Evolutionary conservation across 2,329 filamentous ascomycete species (phyloP), one percentile per base, ranked within the genome.

Genomic region (Curvularia sp.): DNA sequence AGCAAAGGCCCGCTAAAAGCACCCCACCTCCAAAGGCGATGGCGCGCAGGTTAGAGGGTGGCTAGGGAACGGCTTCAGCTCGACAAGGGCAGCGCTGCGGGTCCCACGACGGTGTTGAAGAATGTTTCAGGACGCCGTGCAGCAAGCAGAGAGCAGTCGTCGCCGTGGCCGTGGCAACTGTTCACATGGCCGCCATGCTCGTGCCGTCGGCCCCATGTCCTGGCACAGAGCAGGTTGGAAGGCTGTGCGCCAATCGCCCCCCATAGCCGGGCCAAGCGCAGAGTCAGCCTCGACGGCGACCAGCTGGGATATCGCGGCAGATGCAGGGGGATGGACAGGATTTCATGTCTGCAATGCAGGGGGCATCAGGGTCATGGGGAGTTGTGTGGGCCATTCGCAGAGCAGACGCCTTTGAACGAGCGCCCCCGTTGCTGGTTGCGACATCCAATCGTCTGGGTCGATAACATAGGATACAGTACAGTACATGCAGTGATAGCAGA

Each of bases 111-210:
- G 49, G 42, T 13, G 60, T 61, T 50, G 61, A 62, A 15, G 32
- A 36, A 48, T 53, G 73, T 76, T 74, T 75, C 72, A 76, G 56
- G 60, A n/a, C 54, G 46, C 43, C 49, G 53, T 58, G 62, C 64
- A 59, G 62, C 61, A 45, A 36, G 49, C 53, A 49, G 55, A 60
- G 55, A 65, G 55, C 51, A 69, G 64, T 69, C 71, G 68, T 23
- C 39, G 39, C 50, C 67, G 73, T 74, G 71, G 72, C 74, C 66
- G 42, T 45, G 42, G 42, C 43, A 46, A 67, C 43, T 59, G 66
- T 57, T 64, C 65, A 65, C 66, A 67, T 67, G 68, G 55, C 51
- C 58, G 60, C 55, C 55, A 48, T 54, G 64, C 60, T 53, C 60
- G 59, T 70, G 69, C 69, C 67, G 61, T 65, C 59, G 56, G 48